phyloP scores from a whole-genome alignment of 257 asterid genomes.

The Ophiorrhiza pumila region DNA sequence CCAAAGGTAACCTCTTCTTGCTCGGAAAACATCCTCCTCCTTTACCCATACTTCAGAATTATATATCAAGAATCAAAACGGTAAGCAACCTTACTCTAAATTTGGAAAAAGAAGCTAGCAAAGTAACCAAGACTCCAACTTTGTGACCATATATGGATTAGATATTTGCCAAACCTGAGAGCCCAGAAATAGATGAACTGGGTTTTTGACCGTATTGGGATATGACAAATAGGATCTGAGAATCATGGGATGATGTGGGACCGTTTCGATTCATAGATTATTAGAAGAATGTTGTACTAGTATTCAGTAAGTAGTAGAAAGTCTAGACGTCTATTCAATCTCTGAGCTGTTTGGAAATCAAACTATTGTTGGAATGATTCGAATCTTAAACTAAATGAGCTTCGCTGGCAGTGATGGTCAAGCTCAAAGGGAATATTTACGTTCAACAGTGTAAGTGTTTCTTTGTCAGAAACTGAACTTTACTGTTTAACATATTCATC shows the following conservation, averaged over 20 bases:
- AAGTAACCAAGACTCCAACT: background rate
- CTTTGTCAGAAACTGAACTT: background rate
- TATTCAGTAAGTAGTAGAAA: background rate
- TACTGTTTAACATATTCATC: no score
- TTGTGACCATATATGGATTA: background rate
- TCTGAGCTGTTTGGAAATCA: constrained; percentile 10
- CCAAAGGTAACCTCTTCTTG: constrained; percentile 31
- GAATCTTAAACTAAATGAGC: constrained; percentile 7
- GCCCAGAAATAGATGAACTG: background rate
- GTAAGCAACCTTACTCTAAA: background rate
- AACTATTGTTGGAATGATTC: background rate
- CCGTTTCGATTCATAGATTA: background rate
- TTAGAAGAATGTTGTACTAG: background rate
- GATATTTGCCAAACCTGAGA: no score
- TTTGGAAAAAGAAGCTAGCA: background rate
- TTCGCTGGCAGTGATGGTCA: constrained; percentile 10
- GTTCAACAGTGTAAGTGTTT: background rate
- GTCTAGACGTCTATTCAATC: background rate
- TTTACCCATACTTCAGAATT: constrained; percentile 46
- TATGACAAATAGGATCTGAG: background rate
- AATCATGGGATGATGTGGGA: constrained; percentile 9
- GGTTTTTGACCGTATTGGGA: background rate
- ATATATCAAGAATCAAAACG: constrained; percentile 13
- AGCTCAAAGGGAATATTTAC: background rate
- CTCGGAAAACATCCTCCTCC: constrained; percentile 67